Evolutionary conservation across 2,329 filamentous ascomycete species (phyloP), one percentile per base, ranked within the genome.

Genomic region (Elsinoe arachidis): DNA sequence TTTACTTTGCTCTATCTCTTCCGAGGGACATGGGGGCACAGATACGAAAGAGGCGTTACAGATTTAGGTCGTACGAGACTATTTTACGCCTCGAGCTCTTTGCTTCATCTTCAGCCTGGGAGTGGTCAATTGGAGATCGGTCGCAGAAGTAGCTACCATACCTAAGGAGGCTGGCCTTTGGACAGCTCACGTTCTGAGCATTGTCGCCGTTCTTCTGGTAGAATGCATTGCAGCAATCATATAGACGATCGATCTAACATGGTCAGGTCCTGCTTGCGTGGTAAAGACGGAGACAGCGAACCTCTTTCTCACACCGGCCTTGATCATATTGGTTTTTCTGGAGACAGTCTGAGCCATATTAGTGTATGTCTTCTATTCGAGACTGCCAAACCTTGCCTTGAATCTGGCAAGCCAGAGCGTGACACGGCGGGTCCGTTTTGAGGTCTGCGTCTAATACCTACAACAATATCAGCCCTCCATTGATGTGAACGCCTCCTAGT

Each of bases 221-320:
- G 70, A 97, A 96, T 11, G 82, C 80, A 66, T 91, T 85, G 72
- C 93, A 99, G 73, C 93, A 99, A 64, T 93, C 86, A 72, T 97
- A 99, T 21, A 99, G 76, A 2, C 90, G 88, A 69, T 92, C 85
- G 58, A 99, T 81, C 67, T 90, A 77, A 15, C 75, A 71, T 5
- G 14, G 21, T 61, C 58, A 63, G 58, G 9, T 5, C 9, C 26
- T 7, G 26, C 26, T 30, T 30, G 3, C 26, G 5, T 7, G 47
- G 47, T 26, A 23, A 44, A 15, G 17, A 52, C 33, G 35, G 17
- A 11, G 51, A 65, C 23, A 65, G 55, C 43, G 9, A 34, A 76
- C 76, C 68, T 78, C 70, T 64, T 72, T 76, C 67, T 86, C 82
- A 72, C 93, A 99, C 68, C 85, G 95, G 43, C 83, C 83, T 73